Evolutionary conservation across 148 eudicot genomes (phyloP), one percentile per base, ranked within the genome.

Genomic region (Nepenthes gracilis): DNA sequence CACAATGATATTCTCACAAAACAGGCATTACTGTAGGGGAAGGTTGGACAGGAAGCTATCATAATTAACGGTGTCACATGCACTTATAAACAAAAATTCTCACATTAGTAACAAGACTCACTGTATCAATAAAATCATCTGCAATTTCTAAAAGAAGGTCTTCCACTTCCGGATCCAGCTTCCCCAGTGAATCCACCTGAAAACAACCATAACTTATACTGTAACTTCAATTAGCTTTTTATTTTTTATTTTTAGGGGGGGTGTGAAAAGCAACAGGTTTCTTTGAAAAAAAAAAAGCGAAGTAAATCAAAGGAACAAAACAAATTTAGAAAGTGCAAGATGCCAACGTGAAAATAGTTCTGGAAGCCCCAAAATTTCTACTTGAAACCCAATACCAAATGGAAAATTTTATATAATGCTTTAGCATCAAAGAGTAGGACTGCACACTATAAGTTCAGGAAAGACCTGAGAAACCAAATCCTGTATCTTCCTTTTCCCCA

Each of bases 391-490:
- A 40, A 40, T 8, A 40, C 8, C 45, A 40, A 40, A 4, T 40
- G 45, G 6, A 40, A 40, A 8, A 23, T 23, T 23, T 23, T 23
- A 23, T 13, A 43, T 12, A 23, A 12, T 23, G 4, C 8, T 40
- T 40, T 40, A 1, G 35, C 33, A 53, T 5, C 33, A 63, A 35
- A 43, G 15, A 55, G 54, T 37, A 45, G 33, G 49, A 34, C 45
- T 3, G 45, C 8, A 64, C 53, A 50, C n/a, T n/a, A 34, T 40
- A 40, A 40, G 8, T 40, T 40, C 45, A 40, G 45, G 45, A 40
- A 40, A 40, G 65, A 92, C 97, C 97, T 92, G 97, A 43, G 97
- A 75, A 55, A 85, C 96, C 79, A 92, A 62, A 80, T 88, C 97
- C 60, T 85, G 96, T 64, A 92, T 88, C 74, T 82, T 88, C 72